phyloP scores from a whole-genome alignment of 805 yeast genomes.

The Isabelozyma pseudorhagii region DNA sequence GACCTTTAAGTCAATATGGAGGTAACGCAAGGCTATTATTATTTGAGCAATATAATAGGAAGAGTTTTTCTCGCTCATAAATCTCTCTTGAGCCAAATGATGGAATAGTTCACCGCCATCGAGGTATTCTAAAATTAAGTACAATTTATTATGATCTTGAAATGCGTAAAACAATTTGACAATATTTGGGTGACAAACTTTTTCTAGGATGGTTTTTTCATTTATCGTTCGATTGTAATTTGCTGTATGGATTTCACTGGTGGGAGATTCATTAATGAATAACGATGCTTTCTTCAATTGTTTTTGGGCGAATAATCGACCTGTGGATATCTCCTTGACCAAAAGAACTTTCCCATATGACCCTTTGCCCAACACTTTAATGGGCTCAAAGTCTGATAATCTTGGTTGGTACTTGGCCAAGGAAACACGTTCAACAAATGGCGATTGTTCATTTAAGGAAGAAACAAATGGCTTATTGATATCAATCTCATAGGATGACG shows the following conservation, averaged over 20 bases:
- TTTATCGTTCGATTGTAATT: conserved; percentile 38
- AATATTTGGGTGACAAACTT: conserved; percentile 42
- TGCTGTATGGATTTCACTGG: conserved; percentile 27
- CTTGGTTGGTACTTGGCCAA: conserved; percentile 18
- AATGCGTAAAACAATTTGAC: conserved; percentile 44
- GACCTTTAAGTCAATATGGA: conserved; percentile 35
- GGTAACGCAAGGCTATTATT: conserved; percentile 36
- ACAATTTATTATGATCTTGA: conserved; percentile 42
- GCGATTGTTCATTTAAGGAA: conserved; percentile 5
- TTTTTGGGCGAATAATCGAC: conserved; percentile 41
- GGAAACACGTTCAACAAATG: conserved; percentile 12
- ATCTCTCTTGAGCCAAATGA: conserved; percentile 27
- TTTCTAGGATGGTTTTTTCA: conserved; percentile 38
- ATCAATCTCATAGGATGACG: conserved; percentile 35
- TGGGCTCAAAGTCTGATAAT: conserved; percentile 38
- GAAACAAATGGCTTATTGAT: conserved; percentile 29
- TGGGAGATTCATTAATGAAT: conserved; percentile 25
- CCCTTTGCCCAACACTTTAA: conserved; percentile 43
- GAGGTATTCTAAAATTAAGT: conserved; percentile 41
- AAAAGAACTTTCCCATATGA: conserved; percentile 42
- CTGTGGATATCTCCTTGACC: conserved; percentile 35
- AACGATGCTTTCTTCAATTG: conserved; percentile 39
- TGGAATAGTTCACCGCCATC: conserved; percentile 46
- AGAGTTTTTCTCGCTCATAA: conserved; percentile 25
- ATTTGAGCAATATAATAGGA: conserved; percentile 42